These are phyloP conservation scores for Eimeria falciformis DNA, from an alignment of 169 alveolate species.

Conservation along the genomic window DNA sequence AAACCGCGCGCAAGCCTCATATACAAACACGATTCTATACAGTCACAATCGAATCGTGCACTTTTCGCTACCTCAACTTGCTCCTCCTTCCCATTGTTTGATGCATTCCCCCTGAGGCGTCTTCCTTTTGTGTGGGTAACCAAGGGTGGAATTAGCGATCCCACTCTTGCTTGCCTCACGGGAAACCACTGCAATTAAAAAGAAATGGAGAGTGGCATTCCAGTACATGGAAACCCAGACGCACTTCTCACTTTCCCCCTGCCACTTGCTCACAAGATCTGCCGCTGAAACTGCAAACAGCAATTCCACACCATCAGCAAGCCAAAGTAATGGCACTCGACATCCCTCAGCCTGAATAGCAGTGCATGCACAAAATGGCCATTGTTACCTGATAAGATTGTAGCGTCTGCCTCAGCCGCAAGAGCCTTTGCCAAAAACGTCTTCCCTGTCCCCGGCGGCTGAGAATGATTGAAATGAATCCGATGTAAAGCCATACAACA, in stretches of 20 bases:
- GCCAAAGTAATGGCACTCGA: not conserved
- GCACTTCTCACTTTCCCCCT: slow-evolving; percentile 99
- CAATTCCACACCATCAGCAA: not conserved
- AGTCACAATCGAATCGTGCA: too few relatives aligned
- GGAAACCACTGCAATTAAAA: too few relatives aligned
- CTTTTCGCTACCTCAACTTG: too few relatives aligned
- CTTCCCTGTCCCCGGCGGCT: slow-evolving; percentile 99
- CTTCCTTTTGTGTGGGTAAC: too few relatives aligned
- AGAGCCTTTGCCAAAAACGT: slow-evolving; percentile 99
- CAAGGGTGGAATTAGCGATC: too few relatives aligned
- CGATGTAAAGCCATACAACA: not conserved
- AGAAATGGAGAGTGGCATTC: not conserved
- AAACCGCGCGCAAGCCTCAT: too few relatives aligned
- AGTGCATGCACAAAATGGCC: not conserved
- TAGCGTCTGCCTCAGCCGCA: slow-evolving; percentile 96
- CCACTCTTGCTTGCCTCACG: too few relatives aligned
- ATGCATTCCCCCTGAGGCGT: too few relatives aligned
- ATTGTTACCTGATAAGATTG: slow-evolving; percentile 74
- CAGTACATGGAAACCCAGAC: slow-evolving; percentile 38
- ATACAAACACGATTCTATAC: too few relatives aligned
- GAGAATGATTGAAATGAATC: not conserved
- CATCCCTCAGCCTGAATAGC: not conserved
- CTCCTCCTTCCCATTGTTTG: too few relatives aligned
- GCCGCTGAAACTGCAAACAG: slow-evolving; percentile 93
- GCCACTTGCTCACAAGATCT: slow-evolving; percentile 98